These are phyloP conservation scores for Vararia minispora DNA, from an alignment of 768 basidiomycete species.

Conservation along the genomic window DNA sequence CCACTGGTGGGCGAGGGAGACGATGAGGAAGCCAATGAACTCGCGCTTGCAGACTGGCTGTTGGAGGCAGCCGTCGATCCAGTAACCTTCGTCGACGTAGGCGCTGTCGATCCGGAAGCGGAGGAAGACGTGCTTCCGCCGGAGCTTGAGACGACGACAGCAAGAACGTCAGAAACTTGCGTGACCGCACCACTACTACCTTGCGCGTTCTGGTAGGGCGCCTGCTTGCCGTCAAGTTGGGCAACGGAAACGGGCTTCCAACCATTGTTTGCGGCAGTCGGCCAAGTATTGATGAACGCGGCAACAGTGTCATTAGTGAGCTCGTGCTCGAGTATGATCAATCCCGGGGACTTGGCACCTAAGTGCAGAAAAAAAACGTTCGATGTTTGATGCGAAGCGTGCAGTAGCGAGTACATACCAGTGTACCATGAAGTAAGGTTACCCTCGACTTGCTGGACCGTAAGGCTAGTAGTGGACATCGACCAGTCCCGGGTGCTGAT, in stretches of 20 bases:
- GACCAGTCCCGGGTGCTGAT: conserved; percentile 72
- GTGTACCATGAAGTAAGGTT: conserved; percentile 30
- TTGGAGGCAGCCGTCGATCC: too few relatives aligned
- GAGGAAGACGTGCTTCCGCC: too few relatives aligned
- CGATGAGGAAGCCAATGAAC: too few relatives aligned
- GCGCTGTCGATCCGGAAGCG: too few relatives aligned
- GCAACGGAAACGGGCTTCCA: conserved; percentile 8
- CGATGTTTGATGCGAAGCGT: background rate
- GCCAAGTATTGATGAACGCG: conserved; percentile 8
- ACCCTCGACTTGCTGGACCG: conserved; percentile 22
- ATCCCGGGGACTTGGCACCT: conserved; percentile 26
- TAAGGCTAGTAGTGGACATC: too few relatives aligned
- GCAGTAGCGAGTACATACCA: conserved; percentile 1
- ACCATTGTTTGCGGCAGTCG: conserved; percentile 17
- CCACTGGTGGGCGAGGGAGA: too few relatives aligned
- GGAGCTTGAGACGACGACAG: background rate
- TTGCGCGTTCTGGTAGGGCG: conserved; percentile 11
- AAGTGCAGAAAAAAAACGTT: conserved; percentile 8
- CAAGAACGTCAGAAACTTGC: background rate
- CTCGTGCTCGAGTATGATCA: conserved; percentile 35
- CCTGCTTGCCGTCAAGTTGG: conserved; percentile 3
- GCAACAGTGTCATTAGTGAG: conserved; percentile 17
- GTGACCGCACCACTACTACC: conserved; percentile 5
- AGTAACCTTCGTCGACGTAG: too few relatives aligned
- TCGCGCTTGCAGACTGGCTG: too few relatives aligned